Conservation (phyloP, 1,139 yeast genomes). For the Sugiyamaella xylanicola region DNA sequence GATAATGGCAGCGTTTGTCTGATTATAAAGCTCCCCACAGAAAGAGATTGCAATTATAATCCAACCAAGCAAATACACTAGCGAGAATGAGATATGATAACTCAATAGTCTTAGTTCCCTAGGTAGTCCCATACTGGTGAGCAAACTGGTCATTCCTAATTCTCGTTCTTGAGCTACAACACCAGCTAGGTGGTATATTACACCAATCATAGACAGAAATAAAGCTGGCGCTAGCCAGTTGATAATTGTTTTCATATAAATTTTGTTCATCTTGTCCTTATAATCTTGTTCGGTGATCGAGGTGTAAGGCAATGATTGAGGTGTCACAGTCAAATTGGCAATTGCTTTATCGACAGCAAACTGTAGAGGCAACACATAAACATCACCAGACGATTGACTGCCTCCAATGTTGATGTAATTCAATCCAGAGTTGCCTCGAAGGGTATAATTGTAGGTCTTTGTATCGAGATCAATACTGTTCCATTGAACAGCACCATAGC, state of each 20-base stretch:
- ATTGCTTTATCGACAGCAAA: conserved; percentile 45
- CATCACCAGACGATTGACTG: conserved; percentile 37
- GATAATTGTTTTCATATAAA: conserved; percentile 37
- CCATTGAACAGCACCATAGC: conserved; percentile 45
- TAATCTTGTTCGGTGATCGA: conserved; percentile 34
- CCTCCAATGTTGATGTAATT: conserved; percentile 33
- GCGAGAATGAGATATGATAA: conserved; percentile 37
- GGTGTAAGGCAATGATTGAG: conserved; percentile 41
- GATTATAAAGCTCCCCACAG: conserved; percentile 32
- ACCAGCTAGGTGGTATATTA: conserved; percentile 43
- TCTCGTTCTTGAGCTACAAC: conserved; percentile 42
- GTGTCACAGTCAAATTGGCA: conserved; percentile 34
- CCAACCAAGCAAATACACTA: conserved; percentile 42
- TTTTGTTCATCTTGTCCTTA: conserved; percentile 31
- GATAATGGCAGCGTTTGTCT: conserved; percentile 37
- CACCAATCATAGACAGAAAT: conserved; percentile 43
- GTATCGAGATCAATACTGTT: conserved; percentile 33
- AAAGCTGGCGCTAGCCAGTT: conserved; percentile 44
- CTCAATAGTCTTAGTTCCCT: conserved; percentile 36
- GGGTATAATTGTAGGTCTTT: conserved; percentile 40
- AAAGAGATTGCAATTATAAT: conserved; percentile 37
- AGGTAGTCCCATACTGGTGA: conserved; percentile 41
- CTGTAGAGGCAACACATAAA: conserved; percentile 41
- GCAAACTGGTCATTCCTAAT: conserved; percentile 39
- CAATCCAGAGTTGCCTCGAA: conserved; percentile 43